Conservation (phyloP, 176 grass and related monocot species). For the Dendrocalamus sinicus region DNA sequence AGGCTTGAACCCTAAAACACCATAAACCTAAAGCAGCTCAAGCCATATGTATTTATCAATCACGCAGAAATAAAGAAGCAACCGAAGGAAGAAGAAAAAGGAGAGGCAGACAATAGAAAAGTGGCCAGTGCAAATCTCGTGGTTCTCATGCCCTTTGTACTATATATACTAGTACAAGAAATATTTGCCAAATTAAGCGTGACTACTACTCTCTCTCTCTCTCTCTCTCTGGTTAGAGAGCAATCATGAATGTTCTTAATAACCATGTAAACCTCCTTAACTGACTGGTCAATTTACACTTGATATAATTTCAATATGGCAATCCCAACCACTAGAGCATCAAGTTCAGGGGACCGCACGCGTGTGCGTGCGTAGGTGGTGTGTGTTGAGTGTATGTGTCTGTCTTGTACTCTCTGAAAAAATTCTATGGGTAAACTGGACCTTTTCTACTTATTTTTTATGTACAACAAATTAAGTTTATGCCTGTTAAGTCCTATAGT, state of each 20-base stretch:
- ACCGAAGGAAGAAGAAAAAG: neutral
- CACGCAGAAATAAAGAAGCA: neutral
- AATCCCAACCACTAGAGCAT: neutral
- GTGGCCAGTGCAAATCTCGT: conserved; percentile 14
- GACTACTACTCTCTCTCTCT: too few species aligned
- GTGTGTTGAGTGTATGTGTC: too few species aligned
- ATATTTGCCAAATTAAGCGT: neutral
- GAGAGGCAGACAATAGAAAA: neutral
- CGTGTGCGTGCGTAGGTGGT: too few species aligned
- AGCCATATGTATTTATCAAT: neutral
- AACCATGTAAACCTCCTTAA: neutral
- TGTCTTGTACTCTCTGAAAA: too few species aligned
- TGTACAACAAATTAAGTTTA: too few species aligned
- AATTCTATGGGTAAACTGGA: too few species aligned
- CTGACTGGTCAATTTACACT: neutral
- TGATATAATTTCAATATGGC: neutral
- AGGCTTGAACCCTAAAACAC: conserved; percentile 6
- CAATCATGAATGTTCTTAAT: neutral
- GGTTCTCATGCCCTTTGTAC: neutral
- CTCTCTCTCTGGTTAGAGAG: too few species aligned
- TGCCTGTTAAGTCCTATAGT: too few species aligned
- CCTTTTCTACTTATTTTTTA: too few species aligned
- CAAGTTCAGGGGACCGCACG: too few species aligned
- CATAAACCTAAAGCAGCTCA: conserved; percentile 13
- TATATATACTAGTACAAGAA: neutral